These are phyloP conservation scores for Farysia itapuensis DNA, from an alignment of 1,284 basidiomycete species.

Conservation along the genomic window DNA sequence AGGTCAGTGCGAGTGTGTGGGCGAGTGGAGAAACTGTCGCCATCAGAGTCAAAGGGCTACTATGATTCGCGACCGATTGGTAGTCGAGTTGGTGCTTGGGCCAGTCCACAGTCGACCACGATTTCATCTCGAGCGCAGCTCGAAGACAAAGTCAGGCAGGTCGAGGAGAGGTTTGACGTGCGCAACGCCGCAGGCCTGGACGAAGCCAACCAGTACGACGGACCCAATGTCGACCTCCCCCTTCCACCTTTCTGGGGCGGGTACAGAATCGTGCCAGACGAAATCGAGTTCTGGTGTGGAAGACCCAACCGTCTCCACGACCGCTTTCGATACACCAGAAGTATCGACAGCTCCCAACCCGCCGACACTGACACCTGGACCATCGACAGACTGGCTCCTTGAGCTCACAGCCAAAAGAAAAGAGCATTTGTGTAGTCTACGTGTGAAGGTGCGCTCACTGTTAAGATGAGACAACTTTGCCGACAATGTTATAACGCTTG, in stretches of 20 bases:
- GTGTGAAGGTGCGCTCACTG: too few relatives aligned
- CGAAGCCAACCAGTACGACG: conserved; percentile 12
- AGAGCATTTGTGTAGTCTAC: too few relatives aligned
- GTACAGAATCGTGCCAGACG: conserved; percentile 88
- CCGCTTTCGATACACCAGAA: conserved; percentile 48
- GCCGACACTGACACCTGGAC: conserved; percentile 36
- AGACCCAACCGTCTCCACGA: conserved; percentile 55
- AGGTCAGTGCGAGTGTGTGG: conserved; percentile 84
- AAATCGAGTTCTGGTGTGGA: conserved; percentile 62
- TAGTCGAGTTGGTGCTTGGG: conserved; percentile 86
- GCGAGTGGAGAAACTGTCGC: conserved; percentile 73
- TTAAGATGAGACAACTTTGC: conserved; percentile 37
- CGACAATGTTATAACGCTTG: conserved; percentile 59
- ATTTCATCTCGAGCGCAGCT: conserved; percentile 72
- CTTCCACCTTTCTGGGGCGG: conserved; percentile 95
- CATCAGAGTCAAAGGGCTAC: conserved; percentile 77
- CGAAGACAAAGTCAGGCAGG: conserved; percentile 67
- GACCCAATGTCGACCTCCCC: conserved; percentile 64
- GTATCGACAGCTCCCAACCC: conserved; percentile 3
- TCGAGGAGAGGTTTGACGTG: conserved; percentile 69
- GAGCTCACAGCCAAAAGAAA: too few relatives aligned
- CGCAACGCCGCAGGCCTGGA: conserved; percentile 58
- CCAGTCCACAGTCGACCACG: conserved; percentile 79
- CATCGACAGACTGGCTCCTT: conserved; percentile 45
- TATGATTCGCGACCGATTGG: conserved; percentile 81